phyloP scores from a whole-genome alignment of 2,329 filamentous ascomycete species.

The Neonectria faginata region DNA sequence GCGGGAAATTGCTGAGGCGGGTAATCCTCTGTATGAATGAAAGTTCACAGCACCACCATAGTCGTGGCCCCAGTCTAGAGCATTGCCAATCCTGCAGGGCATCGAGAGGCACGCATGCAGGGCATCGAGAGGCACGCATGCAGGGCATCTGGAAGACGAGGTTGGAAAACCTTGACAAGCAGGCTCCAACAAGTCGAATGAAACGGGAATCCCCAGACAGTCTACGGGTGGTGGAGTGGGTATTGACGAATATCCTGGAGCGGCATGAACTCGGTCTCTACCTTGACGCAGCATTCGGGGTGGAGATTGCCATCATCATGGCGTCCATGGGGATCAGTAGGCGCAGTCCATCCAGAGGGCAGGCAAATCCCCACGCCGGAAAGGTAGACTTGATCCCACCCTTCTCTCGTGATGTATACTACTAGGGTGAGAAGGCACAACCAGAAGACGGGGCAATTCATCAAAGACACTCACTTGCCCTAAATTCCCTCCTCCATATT shows the following conservation, averaged over 20 bases:
- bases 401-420: background rate
- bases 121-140: background rate
- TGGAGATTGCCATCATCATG: background rate
- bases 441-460: too few relatives aligned
- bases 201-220: background rate
- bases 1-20: too few relatives aligned
- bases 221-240: background rate
- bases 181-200: background rate
- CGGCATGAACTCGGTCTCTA: background rate
- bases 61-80: background rate
- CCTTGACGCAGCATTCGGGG: background rate
- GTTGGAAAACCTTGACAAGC: background rate
- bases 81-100: background rate
- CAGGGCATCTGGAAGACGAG: background rate
- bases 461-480: background rate
- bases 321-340: background rate
- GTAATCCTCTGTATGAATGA: too few relatives aligned
- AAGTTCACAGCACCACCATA: background rate
- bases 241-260: too few relatives aligned
- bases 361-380: background rate
- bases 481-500: background rate
- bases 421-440: background rate
- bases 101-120: background rate
- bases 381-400: background rate
- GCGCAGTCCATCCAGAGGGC: background rate